Conservation (phyloP, 169 alveolate species). For the Plasmodium vinckei region DNA sequence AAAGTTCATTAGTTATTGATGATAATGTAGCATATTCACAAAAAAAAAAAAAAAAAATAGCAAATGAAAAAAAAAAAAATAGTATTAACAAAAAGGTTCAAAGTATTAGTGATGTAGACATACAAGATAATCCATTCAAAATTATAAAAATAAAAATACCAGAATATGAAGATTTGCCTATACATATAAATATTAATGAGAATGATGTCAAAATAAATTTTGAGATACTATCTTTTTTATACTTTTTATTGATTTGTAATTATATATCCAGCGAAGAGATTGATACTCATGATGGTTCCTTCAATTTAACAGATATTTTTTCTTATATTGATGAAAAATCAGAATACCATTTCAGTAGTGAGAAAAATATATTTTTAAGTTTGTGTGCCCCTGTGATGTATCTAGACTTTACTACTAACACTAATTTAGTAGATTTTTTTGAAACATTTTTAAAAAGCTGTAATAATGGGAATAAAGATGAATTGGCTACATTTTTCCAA, state of each 20-base stretch:
- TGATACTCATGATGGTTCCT: background rate
- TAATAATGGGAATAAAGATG: background rate
- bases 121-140: background rate
- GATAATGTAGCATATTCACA: background rate
- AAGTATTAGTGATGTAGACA: background rate
- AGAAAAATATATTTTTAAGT: constrained; percentile 51
- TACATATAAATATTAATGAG: constrained; percentile 13
- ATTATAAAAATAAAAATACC: background rate
- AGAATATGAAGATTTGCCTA: background rate
- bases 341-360: background rate
- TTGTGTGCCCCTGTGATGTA: constrained; percentile 42
- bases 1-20: constrained; percentile 24
- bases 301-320: background rate
- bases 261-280: background rate
- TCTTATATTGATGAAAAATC: background rate
- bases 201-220: background rate
- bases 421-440: constrained; percentile 42
- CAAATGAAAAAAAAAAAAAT: background rate
- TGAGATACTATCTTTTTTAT: constrained; percentile 34
- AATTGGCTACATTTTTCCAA: background rate
- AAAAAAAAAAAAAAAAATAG: background rate
- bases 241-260: constrained; percentile 51
- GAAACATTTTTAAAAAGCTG: background rate
- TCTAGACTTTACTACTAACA: constrained; percentile 35
- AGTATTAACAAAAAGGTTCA: background rate